phyloP scores from a whole-genome alignment of 140 eudicot genomes.

The Anethum foeniculum region DNA sequence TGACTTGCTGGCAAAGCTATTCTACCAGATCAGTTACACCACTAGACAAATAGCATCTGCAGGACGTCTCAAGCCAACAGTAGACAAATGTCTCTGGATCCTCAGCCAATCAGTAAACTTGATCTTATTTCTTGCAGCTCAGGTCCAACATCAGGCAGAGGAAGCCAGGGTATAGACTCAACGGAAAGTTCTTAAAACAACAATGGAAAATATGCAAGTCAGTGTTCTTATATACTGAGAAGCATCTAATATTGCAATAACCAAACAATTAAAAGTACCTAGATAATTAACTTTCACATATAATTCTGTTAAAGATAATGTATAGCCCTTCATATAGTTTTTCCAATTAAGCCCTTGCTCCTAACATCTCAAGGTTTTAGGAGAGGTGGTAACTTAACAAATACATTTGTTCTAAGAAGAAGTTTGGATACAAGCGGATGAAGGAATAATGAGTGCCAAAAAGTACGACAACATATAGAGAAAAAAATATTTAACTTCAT shows the following conservation, averaged over 20 bases:
- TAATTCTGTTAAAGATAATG: no score
- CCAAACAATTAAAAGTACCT: no score
- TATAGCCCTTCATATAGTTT: no score
- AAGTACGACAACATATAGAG: not conserved
- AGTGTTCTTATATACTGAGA: not conserved
- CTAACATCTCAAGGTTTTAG: no score
- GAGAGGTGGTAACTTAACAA: no score
- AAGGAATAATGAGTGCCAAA: not conserved
- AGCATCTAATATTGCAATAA: no score
- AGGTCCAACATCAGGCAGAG: slow-evolving; percentile 35
- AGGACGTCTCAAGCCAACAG: slow-evolving; percentile 63
- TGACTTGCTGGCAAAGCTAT: slow-evolving; percentile 53
- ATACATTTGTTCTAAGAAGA: no score
- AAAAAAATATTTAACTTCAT: slow-evolving; percentile 49
- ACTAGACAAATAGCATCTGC: slow-evolving; percentile 13
- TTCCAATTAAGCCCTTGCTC: not conserved
- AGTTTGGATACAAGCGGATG: not conserved
- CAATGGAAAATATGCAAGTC: slow-evolving; percentile 9
- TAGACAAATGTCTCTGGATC: slow-evolving; percentile 47
- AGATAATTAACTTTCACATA: not conserved
- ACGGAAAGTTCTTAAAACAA: slow-evolving; percentile 52
- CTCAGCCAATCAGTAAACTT: slow-evolving; percentile 44
- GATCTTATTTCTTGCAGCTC: slow-evolving; percentile 19
- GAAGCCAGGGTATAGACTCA: slow-evolving; percentile 45
- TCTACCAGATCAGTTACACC: slow-evolving; percentile 38